A percentile compares a stretch with the other conserved stretches of the same genome.
Conservation (phyloP, 768 basidiomycete species). For the Lactarius hengduanensis region DNA sequence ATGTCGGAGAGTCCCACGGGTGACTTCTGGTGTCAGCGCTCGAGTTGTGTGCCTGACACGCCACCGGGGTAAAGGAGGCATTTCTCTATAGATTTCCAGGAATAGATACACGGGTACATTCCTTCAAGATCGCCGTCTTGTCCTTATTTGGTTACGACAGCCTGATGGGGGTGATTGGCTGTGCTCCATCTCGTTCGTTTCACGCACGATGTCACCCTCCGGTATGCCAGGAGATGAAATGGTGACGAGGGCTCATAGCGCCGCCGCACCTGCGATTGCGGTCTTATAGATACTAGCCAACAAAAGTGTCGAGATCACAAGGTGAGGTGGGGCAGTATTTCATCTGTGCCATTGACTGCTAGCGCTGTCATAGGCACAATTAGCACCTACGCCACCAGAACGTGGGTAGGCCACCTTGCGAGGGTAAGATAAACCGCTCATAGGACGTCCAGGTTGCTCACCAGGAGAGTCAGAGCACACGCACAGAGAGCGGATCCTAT, state of each 20-base stretch:
- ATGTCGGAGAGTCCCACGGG: not conserved
- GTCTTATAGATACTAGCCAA: not conserved
- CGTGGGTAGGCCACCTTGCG: not conserved
- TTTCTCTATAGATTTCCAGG: not conserved
- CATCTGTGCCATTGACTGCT: not conserved
- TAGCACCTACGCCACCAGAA: not conserved
- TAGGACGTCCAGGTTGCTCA: not conserved
- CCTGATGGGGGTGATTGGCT: not conserved
- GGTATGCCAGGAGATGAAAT: not conserved
- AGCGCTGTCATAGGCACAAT: not conserved
- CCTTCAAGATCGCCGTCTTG: not conserved
- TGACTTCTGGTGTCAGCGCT: slow-evolving; percentile 1
- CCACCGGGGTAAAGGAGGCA: not conserved
- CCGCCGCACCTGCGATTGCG: not conserved
- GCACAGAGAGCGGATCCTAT: not conserved
- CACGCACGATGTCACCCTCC: not conserved
- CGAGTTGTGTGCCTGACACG: not conserved
- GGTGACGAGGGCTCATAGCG: not conserved
- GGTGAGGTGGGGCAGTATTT: not conserved
- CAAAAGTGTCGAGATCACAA: not conserved
- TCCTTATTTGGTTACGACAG: not conserved
- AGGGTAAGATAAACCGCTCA: not conserved
- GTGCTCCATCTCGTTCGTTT: not conserved
- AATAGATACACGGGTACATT: not conserved
- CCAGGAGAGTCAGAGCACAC: not conserved